Base-by-base conservation (phyloP, 2,329 filamentous ascomycete genomes). In the Celoporthe dispersa region DNA sequence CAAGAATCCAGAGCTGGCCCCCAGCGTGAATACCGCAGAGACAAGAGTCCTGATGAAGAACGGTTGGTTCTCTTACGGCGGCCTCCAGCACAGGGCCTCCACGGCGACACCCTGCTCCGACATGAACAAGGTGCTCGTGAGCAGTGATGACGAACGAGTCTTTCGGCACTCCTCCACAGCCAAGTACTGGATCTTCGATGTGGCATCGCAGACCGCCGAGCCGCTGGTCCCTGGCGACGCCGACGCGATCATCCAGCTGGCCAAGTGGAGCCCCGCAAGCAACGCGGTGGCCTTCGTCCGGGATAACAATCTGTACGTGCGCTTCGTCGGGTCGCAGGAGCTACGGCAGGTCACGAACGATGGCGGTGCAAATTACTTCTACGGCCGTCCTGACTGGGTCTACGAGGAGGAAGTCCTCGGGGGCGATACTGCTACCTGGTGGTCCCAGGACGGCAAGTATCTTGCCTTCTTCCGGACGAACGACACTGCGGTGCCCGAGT, bases 361-460 rank as follows among this genome's bases (percentile, higher is more conserved):
- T 77, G 96, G 97, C 16, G 93, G 95, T 0, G 84, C 90, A 0
- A 90, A 98, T 75, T 89, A 96, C 71, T 99, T 99, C 80, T 98
- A 99, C 76, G 96, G 96, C 25, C 89, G 98, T 28, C 96, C 96
- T 0, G 97, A 99, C 79, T 99, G 96, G 96, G 96, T 98, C 0
- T 97, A 97, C 77, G 94, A 97, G 78, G 86, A 88, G 73, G 94
- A 97, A 79, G 93, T 97, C 3, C 93, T 98, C 72, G 80, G 84
- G 19, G 91, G 88, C 1, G 92, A 93, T 75, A 93, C 88, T 72
- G 95, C 93, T 6, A 97, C 94, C 1, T 99, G 97, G 96, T 99
- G 94, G 94, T 95, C 94, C 44, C 87, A 91, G 48, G 93, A 97
- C 78, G 96, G 94, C 66, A 91, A 94, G 75, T 97, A 92, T 78